These are phyloP conservation scores for Infundibulicybe gibba DNA, from an alignment of 768 basidiomycete genomes.

Conservation along the genomic window DNA sequence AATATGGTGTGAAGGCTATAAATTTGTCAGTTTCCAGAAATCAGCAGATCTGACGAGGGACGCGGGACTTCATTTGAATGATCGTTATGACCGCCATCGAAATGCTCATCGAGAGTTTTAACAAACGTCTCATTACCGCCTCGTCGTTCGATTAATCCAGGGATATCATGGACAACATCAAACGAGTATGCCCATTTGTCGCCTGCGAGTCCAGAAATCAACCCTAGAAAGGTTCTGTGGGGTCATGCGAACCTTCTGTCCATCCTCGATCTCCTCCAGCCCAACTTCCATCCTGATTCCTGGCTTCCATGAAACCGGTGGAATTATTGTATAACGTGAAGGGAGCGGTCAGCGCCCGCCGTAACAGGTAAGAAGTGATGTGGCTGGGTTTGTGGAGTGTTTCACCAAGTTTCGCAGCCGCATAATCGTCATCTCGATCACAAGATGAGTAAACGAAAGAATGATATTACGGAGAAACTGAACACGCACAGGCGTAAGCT, in stretches of 20 bases:
- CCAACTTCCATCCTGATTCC: conserved; percentile 64
- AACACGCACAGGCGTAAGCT: conserved; percentile 66
- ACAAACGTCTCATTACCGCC: conserved; percentile 70
- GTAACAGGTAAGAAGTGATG: conserved; percentile 41
- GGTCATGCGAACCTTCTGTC: conserved; percentile 62
- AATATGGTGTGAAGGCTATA: conserved; percentile 80
- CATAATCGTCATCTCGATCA: conserved; percentile 70
- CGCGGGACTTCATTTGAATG: conserved; percentile 71
- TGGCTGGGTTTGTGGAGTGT: conserved; percentile 48
- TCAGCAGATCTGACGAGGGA: background rate
- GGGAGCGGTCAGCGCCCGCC: conserved; percentile 53
- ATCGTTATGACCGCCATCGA: conserved; percentile 66
- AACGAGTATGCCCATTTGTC: conserved; percentile 71
- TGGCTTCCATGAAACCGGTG: conserved; percentile 83
- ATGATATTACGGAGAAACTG: background rate
- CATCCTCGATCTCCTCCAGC: conserved; percentile 71
- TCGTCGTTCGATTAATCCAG: conserved; percentile 54
- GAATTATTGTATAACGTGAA: conserved; percentile 64
- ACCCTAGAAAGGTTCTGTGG: background rate
- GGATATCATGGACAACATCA: conserved; percentile 70
- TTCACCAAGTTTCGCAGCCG: conserved; percentile 59
- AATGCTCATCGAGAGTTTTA: conserved; percentile 58
- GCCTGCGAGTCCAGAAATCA: conserved; percentile 18
- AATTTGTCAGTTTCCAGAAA: too few relatives aligned
- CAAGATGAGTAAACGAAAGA: background rate